Evolutionary conservation across 441 rosid species (phyloP).

Genomic region (Adansonia grandidieri): DNA sequence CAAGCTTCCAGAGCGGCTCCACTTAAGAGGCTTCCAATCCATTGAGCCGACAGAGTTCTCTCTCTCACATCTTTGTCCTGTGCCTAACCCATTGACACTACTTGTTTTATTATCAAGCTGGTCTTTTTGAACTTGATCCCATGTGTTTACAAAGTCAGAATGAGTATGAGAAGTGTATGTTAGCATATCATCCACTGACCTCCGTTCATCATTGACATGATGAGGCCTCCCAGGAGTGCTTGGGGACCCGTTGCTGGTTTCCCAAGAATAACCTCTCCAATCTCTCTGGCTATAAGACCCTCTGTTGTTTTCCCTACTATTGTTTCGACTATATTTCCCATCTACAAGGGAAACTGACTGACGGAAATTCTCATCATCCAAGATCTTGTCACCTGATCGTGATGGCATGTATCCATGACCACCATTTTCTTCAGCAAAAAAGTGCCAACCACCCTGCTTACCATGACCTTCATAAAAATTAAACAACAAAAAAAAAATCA

Average conservation of each 20-base stretch:
- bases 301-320: conserved; percentile 58
- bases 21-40: conserved; percentile 85
- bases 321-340: conserved; percentile 67
- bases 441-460: conserved; percentile 89
- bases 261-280: conserved; percentile 76
- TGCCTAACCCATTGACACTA: conserved; percentile 49
- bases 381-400: conserved; percentile 61
- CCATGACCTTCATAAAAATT: conserved; percentile 78
- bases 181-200: conserved; percentile 67
- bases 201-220: conserved; percentile 59
- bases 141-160: conserved; percentile 53
- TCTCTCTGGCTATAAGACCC: conserved; percentile 72
- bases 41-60: conserved; percentile 61
- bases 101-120: conserved; percentile 53
- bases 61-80: conserved; percentile 54
- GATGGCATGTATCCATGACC: conserved; percentile 64
- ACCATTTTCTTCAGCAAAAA: conserved; percentile 64
- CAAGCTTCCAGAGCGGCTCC: conserved; percentile 88
- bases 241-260: conserved; percentile 66
- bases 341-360: conserved; percentile 64
- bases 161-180: conserved; percentile 51
- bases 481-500: conserved; percentile 34
- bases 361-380: conserved; percentile 67
- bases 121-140: conserved; percentile 60
- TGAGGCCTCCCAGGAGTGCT: conserved; percentile 49